Percentiles rank a stretch among this genome's conserved stretches.
phyloP scores from a whole-genome alignment of 2,329 filamentous ascomycete genomes.

The Calonectria ilicicola region DNA sequence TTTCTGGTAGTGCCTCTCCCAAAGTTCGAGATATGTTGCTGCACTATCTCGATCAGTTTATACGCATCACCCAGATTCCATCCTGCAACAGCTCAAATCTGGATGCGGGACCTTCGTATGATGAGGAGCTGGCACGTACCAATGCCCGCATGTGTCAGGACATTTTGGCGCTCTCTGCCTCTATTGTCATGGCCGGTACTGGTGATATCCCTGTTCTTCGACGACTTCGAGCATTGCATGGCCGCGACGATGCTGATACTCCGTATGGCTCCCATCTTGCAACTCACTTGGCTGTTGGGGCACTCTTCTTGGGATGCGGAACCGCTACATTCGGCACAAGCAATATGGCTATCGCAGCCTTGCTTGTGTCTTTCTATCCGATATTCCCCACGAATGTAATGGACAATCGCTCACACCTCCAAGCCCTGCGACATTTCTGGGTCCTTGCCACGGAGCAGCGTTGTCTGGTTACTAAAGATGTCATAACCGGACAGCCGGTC shows the following conservation, averaged over 20 bases:
- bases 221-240: slow-evolving; percentile 87
- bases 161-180: slow-evolving; percentile 81
- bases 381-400: slow-evolving; percentile 90
- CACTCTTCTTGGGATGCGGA: slow-evolving; percentile 91
- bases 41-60: slow-evolving; percentile 87
- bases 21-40: slow-evolving; percentile 85
- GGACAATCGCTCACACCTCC: slow-evolving; percentile 93
- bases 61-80: slow-evolving; percentile 76
- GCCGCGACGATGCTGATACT: slow-evolving; percentile 83
- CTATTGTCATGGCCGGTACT: slow-evolving; percentile 95
- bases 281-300: slow-evolving; percentile 89
- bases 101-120: slow-evolving; percentile 69
- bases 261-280: slow-evolving; percentile 96
- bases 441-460: slow-evolving; percentile 91
- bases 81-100: slow-evolving; percentile 42
- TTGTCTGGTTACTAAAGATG: slow-evolving; percentile 88
- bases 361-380: slow-evolving; percentile 94
- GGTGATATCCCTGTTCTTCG: slow-evolving; percentile 89
- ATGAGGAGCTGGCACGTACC: slow-evolving; percentile 84
- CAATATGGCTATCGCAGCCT: slow-evolving; percentile 84
- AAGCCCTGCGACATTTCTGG: slow-evolving; percentile 98
- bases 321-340: slow-evolving; percentile 92
- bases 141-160: slow-evolving; percentile 94
- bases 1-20: slow-evolving; percentile 77
- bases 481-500: slow-evolving; percentile 84